A percentile compares a stretch with the other conserved stretches of the same genome.
Evolutionary conservation across 108 stramenopile genomes (phyloP).

Genomic region (Pseudonitzschia delicatissima): DNA sequence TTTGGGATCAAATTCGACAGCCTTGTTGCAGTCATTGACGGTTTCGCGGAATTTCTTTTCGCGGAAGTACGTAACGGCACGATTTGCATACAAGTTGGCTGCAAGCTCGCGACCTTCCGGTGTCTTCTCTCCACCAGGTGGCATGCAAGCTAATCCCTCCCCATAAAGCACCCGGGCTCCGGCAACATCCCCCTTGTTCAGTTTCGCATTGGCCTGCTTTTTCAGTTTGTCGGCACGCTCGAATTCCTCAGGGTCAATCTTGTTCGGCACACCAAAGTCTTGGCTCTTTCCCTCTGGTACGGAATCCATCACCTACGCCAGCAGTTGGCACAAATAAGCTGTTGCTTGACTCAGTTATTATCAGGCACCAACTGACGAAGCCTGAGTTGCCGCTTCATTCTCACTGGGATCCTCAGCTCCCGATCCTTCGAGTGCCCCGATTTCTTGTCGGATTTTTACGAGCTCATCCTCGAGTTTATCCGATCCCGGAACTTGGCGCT

Average conservation of each 20-base stretch:
- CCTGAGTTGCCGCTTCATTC: neutral
- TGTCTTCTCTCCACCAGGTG: slow-evolving; percentile 4
- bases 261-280: slow-evolving; percentile 22
- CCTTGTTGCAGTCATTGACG: slow-evolving; percentile 44
- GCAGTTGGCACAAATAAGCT: slow-evolving; percentile 27
- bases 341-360: neutral
- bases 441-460: slow-evolving; percentile 14
- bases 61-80: slow-evolving; percentile 49
- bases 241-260: slow-evolving; percentile 22
- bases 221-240: slow-evolving; percentile 48
- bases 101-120: slow-evolving; percentile 30
- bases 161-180: slow-evolving; percentile 42
- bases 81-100: slow-evolving; percentile 43
- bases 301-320: slow-evolving; percentile 14
- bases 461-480: slow-evolving; percentile 30
- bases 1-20: slow-evolving; percentile 38
- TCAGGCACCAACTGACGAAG: neutral
- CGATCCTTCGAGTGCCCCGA: slow-evolving; percentile 2
- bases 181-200: slow-evolving; percentile 50
- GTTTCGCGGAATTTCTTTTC: slow-evolving; percentile 45
- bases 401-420: neutral
- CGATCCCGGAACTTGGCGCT: slow-evolving; percentile 14
- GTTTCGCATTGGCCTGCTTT: slow-evolving; percentile 52
- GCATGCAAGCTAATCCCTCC: slow-evolving; percentile 37
- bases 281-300: slow-evolving; percentile 25